A percentile compares a stretch with the other conserved stretches of the same genome.
These are phyloP conservation scores for Oryza brachyantha DNA, from an alignment of 176 grass and related monocot species.

Conservation along the genomic window DNA sequence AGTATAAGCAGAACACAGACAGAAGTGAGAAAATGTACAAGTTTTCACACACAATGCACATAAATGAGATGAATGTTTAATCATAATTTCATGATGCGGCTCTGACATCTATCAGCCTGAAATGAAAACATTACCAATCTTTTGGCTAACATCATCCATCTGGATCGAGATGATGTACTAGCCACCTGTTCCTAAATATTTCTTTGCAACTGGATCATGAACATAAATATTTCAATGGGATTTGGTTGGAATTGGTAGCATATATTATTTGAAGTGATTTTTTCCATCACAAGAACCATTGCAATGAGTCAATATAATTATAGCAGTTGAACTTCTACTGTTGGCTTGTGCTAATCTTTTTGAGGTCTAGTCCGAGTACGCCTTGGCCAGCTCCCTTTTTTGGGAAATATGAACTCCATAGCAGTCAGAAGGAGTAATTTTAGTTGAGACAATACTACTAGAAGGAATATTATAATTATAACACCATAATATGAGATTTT, in stretches of 20 bases:
- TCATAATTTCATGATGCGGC: neutral
- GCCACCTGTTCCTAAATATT: neutral
- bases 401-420: neutral
- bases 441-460: neutral
- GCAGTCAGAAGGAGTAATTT: neutral
- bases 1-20: slow-evolving; percentile 1
- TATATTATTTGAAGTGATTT: neutral
- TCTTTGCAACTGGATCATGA: neutral
- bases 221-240: neutral
- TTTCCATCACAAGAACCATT: neutral
- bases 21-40: neutral
- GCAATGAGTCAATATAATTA: neutral
- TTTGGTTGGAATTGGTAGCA: neutral
- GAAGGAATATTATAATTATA: too few species aligned
- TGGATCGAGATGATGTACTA: neutral
- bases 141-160: neutral
- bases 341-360: neutral
- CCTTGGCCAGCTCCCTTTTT: neutral
- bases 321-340: neutral
- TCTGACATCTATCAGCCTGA: neutral
- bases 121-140: neutral
- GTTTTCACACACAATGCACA: neutral
- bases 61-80: neutral
- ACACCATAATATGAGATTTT: too few species aligned
- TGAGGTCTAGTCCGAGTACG: neutral